Base-by-base conservation (phyloP, 805 yeast genomes). In the Pichia nakasei region DNA sequence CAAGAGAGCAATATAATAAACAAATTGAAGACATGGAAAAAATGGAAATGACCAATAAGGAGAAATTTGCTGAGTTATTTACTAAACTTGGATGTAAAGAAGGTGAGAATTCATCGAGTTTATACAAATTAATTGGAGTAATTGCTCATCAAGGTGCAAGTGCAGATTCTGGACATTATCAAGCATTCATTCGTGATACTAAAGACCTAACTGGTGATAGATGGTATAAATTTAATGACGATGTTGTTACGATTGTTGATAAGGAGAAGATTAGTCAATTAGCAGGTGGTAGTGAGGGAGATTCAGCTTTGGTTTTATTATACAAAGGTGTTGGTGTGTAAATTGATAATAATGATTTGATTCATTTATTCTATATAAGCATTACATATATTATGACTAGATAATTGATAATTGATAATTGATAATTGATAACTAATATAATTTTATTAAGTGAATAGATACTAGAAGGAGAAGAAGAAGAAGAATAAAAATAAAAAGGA, bases 211-310 rank as follows among this genome's bases (percentile, higher is more conserved):
- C 67, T 20, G 89, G 85, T 27, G 80, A 83, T 39, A 74, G 70
- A 50, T 93, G 99, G 99, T 91, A 85, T 82, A 82, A 81, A 63
- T 93, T 86, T 66, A 88, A 93, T 61, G 99, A 93, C 63, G 96
- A 89, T 65, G 82, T 82, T 59, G 95, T 93, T 17, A 68, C 77
- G 8, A 67, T 72, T 35, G 88, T 89, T n/a, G 78, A 73, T 49
- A 83, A 78, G 57, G 93, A 88, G 41, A 86, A 78, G 58, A 79
- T 93, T 48, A 96, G 88, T 61, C 64, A 75, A 45, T 72, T 93
- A 52, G 85, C 97, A 5, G 99, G 98, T 37, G 99, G 99, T 45
- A 97, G 97, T 46, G 98, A 94, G 67, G 79, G 95, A 54, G 99
- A 93, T 64, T 80, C 93, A 56, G 99, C 98, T 2, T 75, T 93